phyloP scores from a whole-genome alignment of 2,329 filamentous ascomycete species.

The Purpureocillium lavendulum region DNA sequence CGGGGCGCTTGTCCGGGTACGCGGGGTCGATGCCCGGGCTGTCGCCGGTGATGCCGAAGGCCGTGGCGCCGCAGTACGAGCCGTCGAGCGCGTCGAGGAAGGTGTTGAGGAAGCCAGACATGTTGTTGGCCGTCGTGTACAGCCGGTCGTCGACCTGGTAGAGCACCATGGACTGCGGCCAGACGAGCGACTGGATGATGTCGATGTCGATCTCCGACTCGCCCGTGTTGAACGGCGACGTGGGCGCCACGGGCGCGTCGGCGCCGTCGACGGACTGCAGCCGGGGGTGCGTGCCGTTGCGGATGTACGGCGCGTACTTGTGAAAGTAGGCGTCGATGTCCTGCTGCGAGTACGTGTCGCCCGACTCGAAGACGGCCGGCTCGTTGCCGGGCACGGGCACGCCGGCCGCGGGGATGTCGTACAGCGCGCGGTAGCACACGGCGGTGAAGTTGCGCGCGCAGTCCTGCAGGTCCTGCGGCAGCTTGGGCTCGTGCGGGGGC shows the following conservation, averaged over 20 bases:
- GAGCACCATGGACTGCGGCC: conserved; percentile 38
- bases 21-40: conserved; percentile 27
- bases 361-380: conserved; percentile 40
- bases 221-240: conserved; percentile 18
- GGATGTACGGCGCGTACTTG: conserved; percentile 30
- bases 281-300: conserved; percentile 32
- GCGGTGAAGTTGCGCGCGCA: conserved; percentile 49
- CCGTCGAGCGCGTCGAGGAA: conserved; percentile 41
- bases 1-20: conserved; percentile 38
- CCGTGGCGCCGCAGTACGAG: conserved; percentile 41
- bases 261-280: conserved; percentile 35
- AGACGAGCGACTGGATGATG: conserved; percentile 38
- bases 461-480: conserved; percentile 4
- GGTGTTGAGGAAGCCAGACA: conserved; percentile 33
- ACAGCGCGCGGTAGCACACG: conserved; percentile 41
- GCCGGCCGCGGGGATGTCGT: conserved; percentile 30
- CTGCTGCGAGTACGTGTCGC: conserved; percentile 39
- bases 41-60: conserved; percentile 22
- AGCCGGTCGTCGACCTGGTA: conserved; percentile 38
- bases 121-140: conserved; percentile 27
- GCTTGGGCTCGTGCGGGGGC: conserved; percentile 1
- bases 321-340: conserved; percentile 39
- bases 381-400: conserved; percentile 42
- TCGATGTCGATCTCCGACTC: conserved; percentile 45
- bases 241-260: conserved; percentile 26